Percentiles rank a stretch among this genome's conserved stretches.
These are phyloP conservation scores for Haplosporangium gracile DNA, from an alignment of 192 early-diverging fungal species.

Conservation along the genomic window DNA sequence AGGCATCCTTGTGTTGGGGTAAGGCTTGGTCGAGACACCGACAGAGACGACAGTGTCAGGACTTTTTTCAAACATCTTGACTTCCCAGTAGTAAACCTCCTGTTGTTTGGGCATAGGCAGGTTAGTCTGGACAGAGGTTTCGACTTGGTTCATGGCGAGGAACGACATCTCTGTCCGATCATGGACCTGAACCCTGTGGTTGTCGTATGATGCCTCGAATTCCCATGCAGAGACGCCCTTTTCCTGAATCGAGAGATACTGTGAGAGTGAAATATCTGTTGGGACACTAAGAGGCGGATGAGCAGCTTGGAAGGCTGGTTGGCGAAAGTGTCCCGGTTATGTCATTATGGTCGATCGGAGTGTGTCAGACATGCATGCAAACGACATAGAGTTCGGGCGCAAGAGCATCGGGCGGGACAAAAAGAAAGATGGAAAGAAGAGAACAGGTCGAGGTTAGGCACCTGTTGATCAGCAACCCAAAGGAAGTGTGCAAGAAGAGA, in stretches of 20 bases:
- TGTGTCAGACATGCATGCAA: not conserved
- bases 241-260: slow-evolving; percentile 82
- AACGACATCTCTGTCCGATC: slow-evolving; percentile 83
- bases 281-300: slow-evolving; percentile 81
- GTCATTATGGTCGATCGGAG: not conserved
- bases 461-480: not conserved
- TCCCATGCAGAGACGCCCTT: slow-evolving; percentile 89
- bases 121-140: slow-evolving; percentile 84
- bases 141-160: slow-evolving; percentile 62
- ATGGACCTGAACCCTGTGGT: slow-evolving; percentile 70
- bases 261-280: slow-evolving; percentile 81
- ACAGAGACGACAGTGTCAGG: slow-evolving; percentile 74
- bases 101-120: slow-evolving; percentile 83
- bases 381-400: not conserved
- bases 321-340: not conserved
- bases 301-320: slow-evolving; percentile 75
- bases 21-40: slow-evolving; percentile 83
- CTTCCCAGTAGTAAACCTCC: slow-evolving; percentile 89
- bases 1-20: slow-evolving; percentile 77
- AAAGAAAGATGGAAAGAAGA: not conserved
- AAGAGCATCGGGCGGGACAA: not conserved
- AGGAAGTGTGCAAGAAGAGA: not conserved
- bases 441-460: not conserved
- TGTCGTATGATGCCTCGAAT: slow-evolving; percentile 76
- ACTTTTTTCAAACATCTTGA: slow-evolving; percentile 83